Conservation (phyloP, 306 rosid genomes). For the Cucumis sativus region Cucumber_9930_V3 NC_026661.2:21598501-21599000, state of each 20-base stretch:
- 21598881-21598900: background rate
- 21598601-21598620: conserved; percentile 32
- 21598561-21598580: conserved; percentile 18
- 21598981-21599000: no score
- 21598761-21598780: conserved; percentile 11
- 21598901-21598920: background rate
- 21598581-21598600: conserved; percentile 55
- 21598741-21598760: background rate
- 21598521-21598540: background rate
- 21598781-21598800: conserved; percentile 21
- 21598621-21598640: conserved; percentile 44
- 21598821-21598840: conserved; percentile 33
- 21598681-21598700: conserved; percentile 33
- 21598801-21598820: conserved; percentile 40
- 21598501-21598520: background rate
- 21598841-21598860: conserved; percentile 48
- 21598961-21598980: no score
- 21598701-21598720: conserved; percentile 52
- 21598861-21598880: conserved; percentile 19
- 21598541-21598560: background rate
- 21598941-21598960: background rate
- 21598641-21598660: conserved; percentile 45
- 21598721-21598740: conserved; percentile 65
- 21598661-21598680: conserved; percentile 26
- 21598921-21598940: background rate